These are phyloP conservation scores for Pseudopediastrum boryanum DNA, from an alignment of 139 green algal genomes.

Conservation along the genomic window DNA sequence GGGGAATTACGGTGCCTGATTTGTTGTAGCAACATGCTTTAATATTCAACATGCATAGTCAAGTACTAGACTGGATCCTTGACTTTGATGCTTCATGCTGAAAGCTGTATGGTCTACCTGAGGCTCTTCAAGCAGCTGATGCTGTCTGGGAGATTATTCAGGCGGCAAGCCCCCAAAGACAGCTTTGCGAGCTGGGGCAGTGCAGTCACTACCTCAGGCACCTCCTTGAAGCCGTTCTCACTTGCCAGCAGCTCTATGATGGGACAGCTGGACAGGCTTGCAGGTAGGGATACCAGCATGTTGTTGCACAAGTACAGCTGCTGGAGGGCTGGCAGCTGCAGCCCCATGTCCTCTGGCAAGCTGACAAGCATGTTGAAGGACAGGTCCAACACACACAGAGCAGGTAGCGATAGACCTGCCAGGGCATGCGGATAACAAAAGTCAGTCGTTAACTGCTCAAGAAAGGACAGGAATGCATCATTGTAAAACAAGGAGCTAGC, in stretches of 20 bases:
- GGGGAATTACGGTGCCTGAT: too few relatives aligned
- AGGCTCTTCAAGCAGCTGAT: background rate
- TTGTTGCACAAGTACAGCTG: conserved; percentile 30
- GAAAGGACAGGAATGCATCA: too few relatives aligned
- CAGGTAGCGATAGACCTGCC: background rate
- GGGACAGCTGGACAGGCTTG: background rate
- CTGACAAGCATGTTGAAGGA: conserved; percentile 52
- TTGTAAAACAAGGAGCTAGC: too few relatives aligned
- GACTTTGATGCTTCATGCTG: too few relatives aligned
- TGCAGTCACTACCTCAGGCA: conserved; percentile 12
- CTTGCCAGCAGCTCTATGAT: background rate
- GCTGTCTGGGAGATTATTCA: background rate
- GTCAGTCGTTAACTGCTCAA: too few relatives aligned
- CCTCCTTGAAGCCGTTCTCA: conserved; percentile 20
- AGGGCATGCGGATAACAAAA: too few relatives aligned
- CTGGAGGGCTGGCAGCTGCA: conserved; percentile 16
- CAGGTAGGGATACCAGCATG: conserved; percentile 8
- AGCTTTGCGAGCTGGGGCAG: conserved; percentile 11
- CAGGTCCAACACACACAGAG: conserved; percentile 41
- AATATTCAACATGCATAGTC: too few relatives aligned
- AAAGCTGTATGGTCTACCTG: too few relatives aligned
- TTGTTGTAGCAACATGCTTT: too few relatives aligned
- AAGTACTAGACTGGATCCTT: too few relatives aligned
- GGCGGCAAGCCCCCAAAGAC: conserved; percentile 26
- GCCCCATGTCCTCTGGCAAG: conserved; percentile 37